These are phyloP conservation scores for Cryphonectria naterciae DNA, from an alignment of 2,329 filamentous ascomycete genomes.

Conservation along the genomic window DNA sequence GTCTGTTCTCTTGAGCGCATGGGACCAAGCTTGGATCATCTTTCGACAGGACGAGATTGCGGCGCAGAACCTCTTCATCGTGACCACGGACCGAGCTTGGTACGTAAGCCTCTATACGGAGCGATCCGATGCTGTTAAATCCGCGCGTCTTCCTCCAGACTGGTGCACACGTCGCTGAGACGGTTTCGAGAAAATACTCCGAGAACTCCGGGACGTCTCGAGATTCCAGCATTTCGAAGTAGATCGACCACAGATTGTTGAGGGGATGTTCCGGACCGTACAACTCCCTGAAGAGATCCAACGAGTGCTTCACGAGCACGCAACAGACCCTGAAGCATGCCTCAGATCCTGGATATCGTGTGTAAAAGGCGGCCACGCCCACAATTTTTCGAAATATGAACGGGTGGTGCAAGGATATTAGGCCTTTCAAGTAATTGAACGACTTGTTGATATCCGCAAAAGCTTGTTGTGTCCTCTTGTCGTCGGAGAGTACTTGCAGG, in stretches of 20 bases:
- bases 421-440: background rate
- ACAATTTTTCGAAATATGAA: background rate
- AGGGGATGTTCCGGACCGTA: background rate
- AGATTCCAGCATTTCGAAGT: background rate
- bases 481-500: background rate
- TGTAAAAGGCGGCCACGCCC: background rate
- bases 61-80: background rate
- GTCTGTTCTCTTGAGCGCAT: conserved; percentile 3
- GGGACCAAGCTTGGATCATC: background rate
- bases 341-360: background rate
- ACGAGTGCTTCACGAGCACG: background rate
- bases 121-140: background rate
- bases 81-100: background rate
- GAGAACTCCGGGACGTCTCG: background rate
- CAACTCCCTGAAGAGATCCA: background rate
- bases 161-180: background rate
- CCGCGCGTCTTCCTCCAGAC: conserved; percentile 4
- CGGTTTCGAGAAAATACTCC: background rate
- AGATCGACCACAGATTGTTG: background rate
- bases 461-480: background rate
- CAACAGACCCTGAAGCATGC: conserved; percentile 3
- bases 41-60: background rate
- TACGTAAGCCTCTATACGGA: background rate
- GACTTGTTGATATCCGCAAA: conserved; percentile 11
- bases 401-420: conserved; percentile 3